Evolutionary conservation across 2,329 filamentous ascomycete genomes (phyloP), one percentile per base, ranked within the genome.

Genomic region (Blastomyces parvus): DNA sequence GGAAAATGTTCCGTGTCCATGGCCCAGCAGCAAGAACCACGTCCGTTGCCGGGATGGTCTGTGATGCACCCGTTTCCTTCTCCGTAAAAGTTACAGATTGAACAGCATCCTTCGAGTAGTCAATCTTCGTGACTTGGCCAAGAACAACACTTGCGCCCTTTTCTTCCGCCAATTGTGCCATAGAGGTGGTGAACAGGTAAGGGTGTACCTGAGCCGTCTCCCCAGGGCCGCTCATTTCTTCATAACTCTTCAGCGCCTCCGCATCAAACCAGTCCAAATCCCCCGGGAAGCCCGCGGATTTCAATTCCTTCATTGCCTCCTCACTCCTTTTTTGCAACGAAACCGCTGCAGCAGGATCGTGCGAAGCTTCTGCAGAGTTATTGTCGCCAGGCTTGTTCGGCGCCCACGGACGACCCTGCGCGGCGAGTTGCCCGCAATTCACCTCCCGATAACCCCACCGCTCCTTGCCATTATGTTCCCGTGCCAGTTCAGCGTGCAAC

Each of bases 131-230:
- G 2, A 91, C 91, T 1, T 85, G 83, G 11, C 87, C 86, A 53
- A 88, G 80, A 38, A 85, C 80, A 61, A 97, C 81, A 27, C 87
- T 83, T 67, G 83, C 85, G 2, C 89, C 89, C 33, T 82, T 83
- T 60, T 89, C 84, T 63, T 83, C 78, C 0, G 93, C 91, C 14
- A 97, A 81, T 52, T 85, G 80, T 4, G 89, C 90, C 75, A 97
- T 95, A 19, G 86, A 82, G 0, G 85, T 93, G 0, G 94, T 97
- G 72, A 99, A 97, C 55, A 91, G 86, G 66, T 88, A 89, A 0
- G 94, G 94, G 71, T 99, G 93, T 2, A 97, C 93, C 76, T 99
- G 94, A 0, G 94, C 90, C 1, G 94, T 97, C 65, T 91, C 89
- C 1, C 82, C 83, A 0, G 86, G 84, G 2, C 85, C 87, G 1